These are phyloP conservation scores for Pelargonium nanum DNA, from an alignment of 345 rosid genomes.

Conservation along the genomic window DNA sequence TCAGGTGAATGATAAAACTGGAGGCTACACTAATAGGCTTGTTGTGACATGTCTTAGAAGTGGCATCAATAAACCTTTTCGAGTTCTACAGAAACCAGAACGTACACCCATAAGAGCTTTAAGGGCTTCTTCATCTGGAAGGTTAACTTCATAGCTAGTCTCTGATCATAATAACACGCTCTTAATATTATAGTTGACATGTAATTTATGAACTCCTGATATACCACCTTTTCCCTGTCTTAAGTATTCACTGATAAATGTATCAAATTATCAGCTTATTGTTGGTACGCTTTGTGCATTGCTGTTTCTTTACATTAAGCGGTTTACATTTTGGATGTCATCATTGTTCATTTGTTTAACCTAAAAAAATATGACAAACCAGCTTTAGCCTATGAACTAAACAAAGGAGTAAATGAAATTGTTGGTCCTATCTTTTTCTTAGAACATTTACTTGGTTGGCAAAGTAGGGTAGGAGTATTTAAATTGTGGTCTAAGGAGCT, in stretches of 20 bases:
- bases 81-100: slow-evolving; percentile 92
- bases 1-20: slow-evolving; percentile 83
- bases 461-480: background rate
- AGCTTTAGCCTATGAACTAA: background rate
- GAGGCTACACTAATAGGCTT: slow-evolving; percentile 84
- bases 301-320: background rate
- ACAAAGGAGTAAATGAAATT: no score
- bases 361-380: background rate
- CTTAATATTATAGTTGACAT: background rate
- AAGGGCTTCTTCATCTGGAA: slow-evolving; percentile 95
- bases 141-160: slow-evolving; percentile 34
- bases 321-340: background rate
- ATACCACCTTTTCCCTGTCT: background rate
- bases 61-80: slow-evolving; percentile 80
- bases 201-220: background rate
- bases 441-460: background rate
- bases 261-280: background rate
- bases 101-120: slow-evolving; percentile 92
- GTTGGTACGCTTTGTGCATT: background rate
- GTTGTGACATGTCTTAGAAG: slow-evolving; percentile 91
- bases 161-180: slow-evolving; percentile 4
- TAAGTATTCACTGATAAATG: no score
- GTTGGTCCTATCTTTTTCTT: background rate
- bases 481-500: background rate
- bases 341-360: no score